Evolutionary conservation across 306 rosid species (phyloP).

Genomic region (Lupinus albus): DNA sequence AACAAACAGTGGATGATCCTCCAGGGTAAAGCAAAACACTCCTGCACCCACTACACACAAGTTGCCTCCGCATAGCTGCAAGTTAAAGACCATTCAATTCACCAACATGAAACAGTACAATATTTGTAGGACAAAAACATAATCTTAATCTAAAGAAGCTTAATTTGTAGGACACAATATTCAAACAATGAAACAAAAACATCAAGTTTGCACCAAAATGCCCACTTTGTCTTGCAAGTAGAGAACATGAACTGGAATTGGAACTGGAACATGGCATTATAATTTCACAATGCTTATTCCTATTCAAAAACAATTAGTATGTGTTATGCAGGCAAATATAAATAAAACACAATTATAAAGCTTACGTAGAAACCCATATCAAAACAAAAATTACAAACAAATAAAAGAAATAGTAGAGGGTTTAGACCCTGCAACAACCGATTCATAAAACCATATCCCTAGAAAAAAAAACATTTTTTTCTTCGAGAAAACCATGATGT

Average conservation of each 20-base stretch:
- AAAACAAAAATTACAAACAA: no score
- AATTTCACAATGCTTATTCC: constrained; percentile 24
- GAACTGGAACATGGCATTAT: constrained; percentile 13
- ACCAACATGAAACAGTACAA: constrained; percentile 36
- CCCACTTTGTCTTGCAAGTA: background rate
- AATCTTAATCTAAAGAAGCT: constrained; percentile 11
- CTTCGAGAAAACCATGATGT: constrained; percentile 24
- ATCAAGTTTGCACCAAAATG: constrained; percentile 17
- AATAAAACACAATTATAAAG: no score
- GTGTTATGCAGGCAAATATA: background rate
- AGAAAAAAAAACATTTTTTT: background rate
- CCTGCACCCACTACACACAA: constrained; percentile 94
- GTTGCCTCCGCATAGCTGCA: constrained; percentile 96
- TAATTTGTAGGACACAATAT: background rate
- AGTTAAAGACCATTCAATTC: constrained; percentile 42
- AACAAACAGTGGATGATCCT: constrained; percentile 95
- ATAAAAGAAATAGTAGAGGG: no score
- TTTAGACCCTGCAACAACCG: constrained; percentile 23
- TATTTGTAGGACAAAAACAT: no score
- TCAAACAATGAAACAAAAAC: constrained; percentile 11
- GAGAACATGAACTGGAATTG: no score
- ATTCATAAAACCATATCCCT: constrained; percentile 30
- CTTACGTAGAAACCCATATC: no score
- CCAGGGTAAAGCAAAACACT: constrained; percentile 86
- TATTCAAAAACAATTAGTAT: constrained; percentile 10